Conservation (phyloP, 768 basidiomycete genomes). For the Xerocomus potaroensis region DNA sequence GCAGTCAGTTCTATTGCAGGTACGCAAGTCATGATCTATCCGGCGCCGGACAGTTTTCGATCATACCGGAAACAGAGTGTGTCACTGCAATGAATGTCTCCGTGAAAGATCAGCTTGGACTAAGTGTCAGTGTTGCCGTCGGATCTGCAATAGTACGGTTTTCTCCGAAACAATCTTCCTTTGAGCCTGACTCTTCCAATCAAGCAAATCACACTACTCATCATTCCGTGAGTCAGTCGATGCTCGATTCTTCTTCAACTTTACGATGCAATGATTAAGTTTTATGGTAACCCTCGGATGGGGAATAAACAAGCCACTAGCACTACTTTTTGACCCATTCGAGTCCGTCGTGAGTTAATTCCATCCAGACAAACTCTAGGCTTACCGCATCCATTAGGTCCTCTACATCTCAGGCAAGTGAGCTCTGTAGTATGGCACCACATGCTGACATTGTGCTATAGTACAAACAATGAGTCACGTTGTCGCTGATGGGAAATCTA, state of each 20-base stretch:
- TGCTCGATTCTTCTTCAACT: background rate
- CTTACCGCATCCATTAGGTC: conserved; percentile 24
- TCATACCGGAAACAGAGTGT: conserved; percentile 51
- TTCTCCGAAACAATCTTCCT: background rate
- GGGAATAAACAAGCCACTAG: conserved; percentile 75
- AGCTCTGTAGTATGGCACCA: conserved; percentile 33
- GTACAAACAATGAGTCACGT: conserved; percentile 84
- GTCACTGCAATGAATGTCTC: conserved; percentile 90
- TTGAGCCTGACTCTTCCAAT: background rate
- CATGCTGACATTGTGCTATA: conserved; percentile 23
- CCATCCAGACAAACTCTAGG: background rate
- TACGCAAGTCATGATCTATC: conserved; percentile 26
- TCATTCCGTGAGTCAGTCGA: conserved; percentile 62
- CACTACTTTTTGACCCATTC: conserved; percentile 84
- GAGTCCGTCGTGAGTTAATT: conserved; percentile 59
- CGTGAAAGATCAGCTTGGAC: conserved; percentile 74
- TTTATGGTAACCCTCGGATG: conserved; percentile 76
- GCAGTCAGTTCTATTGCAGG: conserved; percentile 79
- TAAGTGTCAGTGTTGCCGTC: conserved; percentile 82
- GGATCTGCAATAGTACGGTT: conserved; percentile 67
- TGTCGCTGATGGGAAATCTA: conserved; percentile 75
- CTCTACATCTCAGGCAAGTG: conserved; percentile 35
- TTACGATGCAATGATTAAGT: conserved; percentile 30
- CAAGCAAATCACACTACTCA: conserved; percentile 80
- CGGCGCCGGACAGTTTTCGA: no score